Base-by-base conservation (phyloP, 176 grass and related monocot genomes). In the Guadua angustifolia region DNA sequence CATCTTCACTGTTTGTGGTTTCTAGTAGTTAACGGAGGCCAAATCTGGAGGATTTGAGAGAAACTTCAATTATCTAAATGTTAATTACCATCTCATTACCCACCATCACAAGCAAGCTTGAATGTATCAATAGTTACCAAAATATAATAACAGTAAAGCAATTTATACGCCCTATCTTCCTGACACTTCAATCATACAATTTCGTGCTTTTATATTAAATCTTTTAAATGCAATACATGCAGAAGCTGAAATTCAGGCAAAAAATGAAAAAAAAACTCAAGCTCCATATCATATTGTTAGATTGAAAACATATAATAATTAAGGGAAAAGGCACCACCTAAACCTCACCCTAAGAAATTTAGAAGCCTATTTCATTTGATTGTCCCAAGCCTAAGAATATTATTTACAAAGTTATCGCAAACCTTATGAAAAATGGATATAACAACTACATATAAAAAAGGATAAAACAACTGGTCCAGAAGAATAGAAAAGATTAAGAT, bases 1-100 rank as follows among this genome's bases (percentile, higher is more conserved):
- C 90, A 96, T 96, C 78, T 91, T 89, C 19, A 64, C 25, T 24
- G 63, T 66, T 77, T 42, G 60, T 15, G 17, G 43, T 32, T 63
- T 77, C 24, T 61, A 10, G 9, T 50, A n/a, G n/a, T 61, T 66
- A 17, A 2, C 50, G n/a, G 46, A 59, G 45, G 67, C 50, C 52
- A 74, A 87, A 83, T 80, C 89, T 90, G 85, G 59, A 87, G 33
- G 40, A 24, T 74, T 69, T 12, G 22, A 21, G 14, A 68, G 14
- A 79, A 67, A 78, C 1, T 46, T 39, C n/a, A 22, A 56, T 82
- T 42, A 86, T 83, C 40, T 33, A 16, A 72, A 77, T 71, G 13
- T 8, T 21, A 56, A 33, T 9, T 16, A 70, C 2, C 7, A 39
- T 58, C 12, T 73, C 32, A 53, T 24, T 25, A 63, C 8, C 2